phyloP scores from a whole-genome alignment of 345 rosid species.

The Geranium rotundifolium region DNA sequence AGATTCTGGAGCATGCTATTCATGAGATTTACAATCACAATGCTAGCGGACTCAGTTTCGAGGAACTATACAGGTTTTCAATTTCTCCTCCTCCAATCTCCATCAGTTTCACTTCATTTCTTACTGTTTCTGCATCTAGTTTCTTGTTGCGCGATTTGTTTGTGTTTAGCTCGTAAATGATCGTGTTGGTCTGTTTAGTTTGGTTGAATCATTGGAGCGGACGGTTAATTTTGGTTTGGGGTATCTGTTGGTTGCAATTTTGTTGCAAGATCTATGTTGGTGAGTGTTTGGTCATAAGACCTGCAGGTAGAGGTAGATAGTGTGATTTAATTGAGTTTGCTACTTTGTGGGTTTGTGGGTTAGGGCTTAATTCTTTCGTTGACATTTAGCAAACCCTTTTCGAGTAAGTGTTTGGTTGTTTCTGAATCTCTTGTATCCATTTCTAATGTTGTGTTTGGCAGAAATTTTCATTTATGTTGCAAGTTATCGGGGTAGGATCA shows the following conservation, averaged over 20 bases:
- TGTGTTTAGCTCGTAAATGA: neutral
- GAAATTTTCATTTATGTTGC: neutral
- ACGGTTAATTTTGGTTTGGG: neutral
- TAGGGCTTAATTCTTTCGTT: neutral
- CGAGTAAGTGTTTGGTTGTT: neutral
- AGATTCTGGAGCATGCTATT: conserved; percentile 91
- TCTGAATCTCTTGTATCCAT: neutral
- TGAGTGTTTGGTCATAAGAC: neutral
- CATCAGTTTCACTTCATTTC: neutral
- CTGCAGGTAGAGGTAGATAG: neutral
- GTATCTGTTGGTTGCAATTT: neutral
- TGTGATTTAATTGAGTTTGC: neutral
- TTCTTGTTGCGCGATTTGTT: neutral
- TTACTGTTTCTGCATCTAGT: neutral
- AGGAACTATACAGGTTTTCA: conserved; percentile 83
- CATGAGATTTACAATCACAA: conserved; percentile 98
- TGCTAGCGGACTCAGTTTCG: conserved; percentile 95
- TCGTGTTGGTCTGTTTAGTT: too few species aligned
- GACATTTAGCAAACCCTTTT: neutral
- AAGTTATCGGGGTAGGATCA: neutral
- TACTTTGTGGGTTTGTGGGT: neutral
- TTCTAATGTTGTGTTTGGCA: neutral
- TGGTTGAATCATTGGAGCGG: too few species aligned
- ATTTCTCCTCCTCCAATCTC: neutral
- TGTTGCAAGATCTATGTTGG: too few species aligned